Evolutionary conservation across 345 rosid species (phyloP), one percentile per base, ranked within the genome.

Genomic region (Balakata baccata): DNA sequence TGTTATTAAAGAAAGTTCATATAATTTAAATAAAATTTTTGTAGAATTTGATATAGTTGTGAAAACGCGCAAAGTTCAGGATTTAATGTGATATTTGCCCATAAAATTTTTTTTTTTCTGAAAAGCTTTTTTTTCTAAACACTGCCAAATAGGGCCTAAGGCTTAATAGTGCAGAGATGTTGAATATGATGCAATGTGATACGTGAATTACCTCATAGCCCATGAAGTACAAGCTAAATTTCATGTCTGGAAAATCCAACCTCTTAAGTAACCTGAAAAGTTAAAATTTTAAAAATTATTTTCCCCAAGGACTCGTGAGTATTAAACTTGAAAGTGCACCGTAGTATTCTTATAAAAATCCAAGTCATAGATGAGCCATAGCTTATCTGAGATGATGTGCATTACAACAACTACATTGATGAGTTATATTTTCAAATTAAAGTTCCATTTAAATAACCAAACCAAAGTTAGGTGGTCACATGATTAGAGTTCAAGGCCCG

Each of bases 241-340:
- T 90, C 96, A 86, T 88, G 59, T 92, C 98, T 3, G 98, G 85
- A 74, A 92, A 89, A 82, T 92, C 97, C 73, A 94, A 72, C 81
- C 97, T 87, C 92, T 92, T 94, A 17, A 94, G 89, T 81, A 94
- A 78, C 85, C 97, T 92, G 80, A 51, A 69, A 67, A 20, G 0
- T 34, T 20, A 38, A 56, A 66, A 38, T 37, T 7, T 13, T 1
- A 29, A 74, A 17, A 11, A 13, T 13, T 25, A 46, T 34, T 46
- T 22, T 4, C 23, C 14, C 49, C 6, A 13, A 41, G 56, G 66
- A 25, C 68, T 34, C 13, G 3, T 18, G 7, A 22, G 13, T 45
- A n/a, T 60, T 37, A 59, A 29, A 45, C 25, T 58, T 25, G 1
- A 29, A 71, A 71, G 37, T 59, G 61, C 11, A 12, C 11, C 9